Percentiles rank a stretch among this genome's conserved stretches.
These are phyloP conservation scores for Botrytis galanthina DNA, from an alignment of 2,329 filamentous ascomycete genomes.

Conservation along the genomic window DNA sequence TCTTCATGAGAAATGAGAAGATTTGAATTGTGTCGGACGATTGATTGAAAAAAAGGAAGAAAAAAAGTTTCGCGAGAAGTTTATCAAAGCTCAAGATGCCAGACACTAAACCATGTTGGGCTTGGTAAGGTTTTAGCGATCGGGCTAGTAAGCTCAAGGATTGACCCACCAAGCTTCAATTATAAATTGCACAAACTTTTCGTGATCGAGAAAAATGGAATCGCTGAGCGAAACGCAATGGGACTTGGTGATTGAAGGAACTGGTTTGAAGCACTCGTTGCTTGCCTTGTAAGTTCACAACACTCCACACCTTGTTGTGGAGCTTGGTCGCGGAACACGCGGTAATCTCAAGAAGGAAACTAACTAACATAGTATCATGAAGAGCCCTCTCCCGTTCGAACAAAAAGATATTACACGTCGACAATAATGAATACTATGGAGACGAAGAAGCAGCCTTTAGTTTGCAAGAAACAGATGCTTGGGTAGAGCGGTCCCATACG, in stretches of 20 bases:
- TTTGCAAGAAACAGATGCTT: conserved; percentile 75
- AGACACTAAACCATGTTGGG: conserved; percentile 24
- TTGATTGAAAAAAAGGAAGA: conserved; percentile 39
- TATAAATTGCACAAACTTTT: conserved; percentile 23
- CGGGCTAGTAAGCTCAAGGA: conserved; percentile 5
- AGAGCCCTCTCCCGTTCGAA: conserved; percentile 90
- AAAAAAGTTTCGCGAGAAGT: conserved; percentile 23
- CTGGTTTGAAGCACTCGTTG: conserved; percentile 74
- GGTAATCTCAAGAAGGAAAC: conserved; percentile 46
- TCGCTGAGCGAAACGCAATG: conserved; percentile 70
- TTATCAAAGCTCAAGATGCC: conserved; percentile 21
- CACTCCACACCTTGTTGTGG: conserved; percentile 16
- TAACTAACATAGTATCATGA: conserved; percentile 67
- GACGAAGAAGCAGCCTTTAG: conserved; percentile 81
- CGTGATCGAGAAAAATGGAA: conserved; percentile 56
- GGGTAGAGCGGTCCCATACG: conserved; percentile 53
- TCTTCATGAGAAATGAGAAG: conserved; percentile 39
- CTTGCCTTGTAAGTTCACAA: conserved; percentile 64
- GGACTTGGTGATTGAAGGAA: conserved; percentile 79
- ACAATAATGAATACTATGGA: conserved; percentile 85
- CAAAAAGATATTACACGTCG: conserved; percentile 88
- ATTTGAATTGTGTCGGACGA: conserved; percentile 43
- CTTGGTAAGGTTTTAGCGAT: conserved; percentile 9
- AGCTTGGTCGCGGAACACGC: neutral
- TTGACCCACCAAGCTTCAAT: conserved; percentile 18